A percentile compares a stretch with the other conserved stretches of the same genome.
Evolutionary conservation across 495 filamentous ascomycete species (phyloP).

Genomic region (Talaromyces adpressus): DNA sequence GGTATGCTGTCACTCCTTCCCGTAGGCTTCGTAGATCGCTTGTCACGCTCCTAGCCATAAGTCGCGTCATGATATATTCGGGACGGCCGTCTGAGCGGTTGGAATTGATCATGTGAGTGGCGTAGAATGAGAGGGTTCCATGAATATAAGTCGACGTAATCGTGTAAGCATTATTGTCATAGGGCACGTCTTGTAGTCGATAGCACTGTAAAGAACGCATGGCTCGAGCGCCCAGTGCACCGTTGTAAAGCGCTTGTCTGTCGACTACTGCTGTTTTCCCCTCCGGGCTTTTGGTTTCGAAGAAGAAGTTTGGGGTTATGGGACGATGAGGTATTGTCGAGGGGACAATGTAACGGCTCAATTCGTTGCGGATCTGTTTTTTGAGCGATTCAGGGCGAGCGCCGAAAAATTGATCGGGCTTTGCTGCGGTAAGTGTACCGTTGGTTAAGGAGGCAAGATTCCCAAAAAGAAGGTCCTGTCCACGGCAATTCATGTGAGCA

Average conservation of each 20-base stretch:
- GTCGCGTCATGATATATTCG: neutral
- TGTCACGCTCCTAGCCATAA: too few species aligned
- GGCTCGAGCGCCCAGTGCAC: neutral
- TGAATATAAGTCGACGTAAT: neutral
- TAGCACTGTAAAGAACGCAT: neutral
- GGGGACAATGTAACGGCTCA: neutral
- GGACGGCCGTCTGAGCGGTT: neutral
- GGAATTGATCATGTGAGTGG: neutral
- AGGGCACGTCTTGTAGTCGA: neutral
- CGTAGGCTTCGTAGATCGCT: too few species aligned
- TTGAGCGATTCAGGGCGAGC: neutral
- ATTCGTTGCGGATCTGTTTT: neutral
- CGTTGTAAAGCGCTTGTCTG: neutral
- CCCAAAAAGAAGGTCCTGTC: conserved; percentile 12
- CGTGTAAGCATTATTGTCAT: neutral
- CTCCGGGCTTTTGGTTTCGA: neutral
- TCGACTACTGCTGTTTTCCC: neutral
- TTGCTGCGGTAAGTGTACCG: neutral
- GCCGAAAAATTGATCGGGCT: neutral
- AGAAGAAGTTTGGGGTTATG: neutral
- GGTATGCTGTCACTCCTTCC: too few species aligned
- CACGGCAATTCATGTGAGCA: conserved; percentile 7
- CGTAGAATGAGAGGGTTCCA: neutral
- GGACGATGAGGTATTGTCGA: neutral
- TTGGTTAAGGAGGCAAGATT: neutral